Conservation (phyloP, 2,329 filamentous ascomycete species). For the Paraconiothyrium brasiliense region DNA sequence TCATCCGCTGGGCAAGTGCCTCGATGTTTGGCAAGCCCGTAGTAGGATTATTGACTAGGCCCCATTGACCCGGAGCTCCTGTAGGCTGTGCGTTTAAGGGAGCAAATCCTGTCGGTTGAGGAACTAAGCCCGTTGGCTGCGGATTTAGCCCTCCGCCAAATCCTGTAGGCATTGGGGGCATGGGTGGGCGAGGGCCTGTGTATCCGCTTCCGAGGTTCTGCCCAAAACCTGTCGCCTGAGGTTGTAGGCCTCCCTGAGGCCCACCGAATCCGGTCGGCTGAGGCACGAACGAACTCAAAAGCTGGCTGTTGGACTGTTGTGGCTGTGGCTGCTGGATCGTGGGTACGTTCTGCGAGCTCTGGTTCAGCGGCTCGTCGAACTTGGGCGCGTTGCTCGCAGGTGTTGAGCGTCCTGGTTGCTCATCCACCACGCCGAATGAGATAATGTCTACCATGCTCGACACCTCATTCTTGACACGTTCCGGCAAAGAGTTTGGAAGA, state of each 20-base stretch:
- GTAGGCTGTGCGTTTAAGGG: slow-evolving; percentile 92
- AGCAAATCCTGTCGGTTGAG: slow-evolving; percentile 69
- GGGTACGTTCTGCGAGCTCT: slow-evolving; percentile 61
- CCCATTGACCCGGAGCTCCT: slow-evolving; percentile 93
- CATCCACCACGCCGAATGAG: slow-evolving; percentile 88
- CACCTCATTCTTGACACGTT: slow-evolving; percentile 92
- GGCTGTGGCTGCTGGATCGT: slow-evolving; percentile 61
- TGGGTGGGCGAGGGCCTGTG: slow-evolving; percentile 79
- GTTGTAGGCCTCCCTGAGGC: slow-evolving; percentile 70
- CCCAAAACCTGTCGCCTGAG: slow-evolving; percentile 62
- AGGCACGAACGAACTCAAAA: slow-evolving; percentile 66
- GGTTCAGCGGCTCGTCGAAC: slow-evolving; percentile 67
- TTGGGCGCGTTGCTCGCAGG: slow-evolving; percentile 73
- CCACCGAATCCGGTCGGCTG: slow-evolving; percentile 66
- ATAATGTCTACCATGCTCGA: slow-evolving; percentile 99
- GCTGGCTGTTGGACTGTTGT: slow-evolving; percentile 75
- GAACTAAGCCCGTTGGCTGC: slow-evolving; percentile 58
- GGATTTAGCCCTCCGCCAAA: slow-evolving; percentile 36
- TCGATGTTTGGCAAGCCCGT: slow-evolving; percentile 93
- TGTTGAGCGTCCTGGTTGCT: slow-evolving; percentile 62
- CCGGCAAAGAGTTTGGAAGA: slow-evolving; percentile 77
- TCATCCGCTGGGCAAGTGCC: slow-evolving; percentile 90
- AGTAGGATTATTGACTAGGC: slow-evolving; percentile 93
- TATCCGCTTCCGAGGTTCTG: slow-evolving; percentile 83
- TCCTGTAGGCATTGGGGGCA: slow-evolving; percentile 77